Base-by-base conservation (phyloP, 768 basidiomycete genomes). In the Tricholoma flavovirens region DNA sequence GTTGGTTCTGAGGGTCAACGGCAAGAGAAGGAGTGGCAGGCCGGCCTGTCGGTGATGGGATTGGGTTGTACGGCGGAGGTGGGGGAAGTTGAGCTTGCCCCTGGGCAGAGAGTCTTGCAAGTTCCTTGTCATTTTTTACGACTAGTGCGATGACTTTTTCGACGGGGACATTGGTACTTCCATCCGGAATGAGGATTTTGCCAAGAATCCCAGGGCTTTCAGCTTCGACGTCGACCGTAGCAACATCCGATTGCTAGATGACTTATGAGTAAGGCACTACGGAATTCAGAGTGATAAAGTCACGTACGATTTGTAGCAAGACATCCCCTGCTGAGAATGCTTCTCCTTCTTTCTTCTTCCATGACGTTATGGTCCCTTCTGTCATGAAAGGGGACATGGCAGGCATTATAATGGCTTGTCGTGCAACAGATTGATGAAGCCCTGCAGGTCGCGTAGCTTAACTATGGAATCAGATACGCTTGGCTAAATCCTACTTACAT, bases 371-470 rank as follows among this genome's bases (percentile, higher is more conserved):
- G 0, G 85, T 89, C 26, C 90, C 91, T 67, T 89, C 86, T 1
- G 87, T 90, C 86, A 93, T 90, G 21, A 89, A 87, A n/a, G 88
- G 90, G 7, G 86, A 90, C 87, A 94, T 87, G 53, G 89, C 88
- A 30, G 92, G 91, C 89, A 93, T 93, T 61, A 74, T 64, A 30
- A 77, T 78, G 12, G 70, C 72, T 49, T 73, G 69, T 52, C 70
- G 63, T 36, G 60, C 59, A 54, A 66, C 53, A n/a, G 73, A 73
- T 29, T 66, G 64, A 59, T 74, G 73, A 52, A 74, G 57, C 64
- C 67, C 74, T 75, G 49, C 6, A 29, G n/a, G 2, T 22, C 26
- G n/a, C 0, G 10, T 53, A 9, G 29, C 17, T 43, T 11, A 43
- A 26, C 21, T 5, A 8, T 17, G 42, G 17, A 8, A 17, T 19